Evolutionary conservation across 1,139 yeast species (phyloP), one percentile per base, ranked within the genome.

Genomic region (Blastobotrys indianensis): DNA sequence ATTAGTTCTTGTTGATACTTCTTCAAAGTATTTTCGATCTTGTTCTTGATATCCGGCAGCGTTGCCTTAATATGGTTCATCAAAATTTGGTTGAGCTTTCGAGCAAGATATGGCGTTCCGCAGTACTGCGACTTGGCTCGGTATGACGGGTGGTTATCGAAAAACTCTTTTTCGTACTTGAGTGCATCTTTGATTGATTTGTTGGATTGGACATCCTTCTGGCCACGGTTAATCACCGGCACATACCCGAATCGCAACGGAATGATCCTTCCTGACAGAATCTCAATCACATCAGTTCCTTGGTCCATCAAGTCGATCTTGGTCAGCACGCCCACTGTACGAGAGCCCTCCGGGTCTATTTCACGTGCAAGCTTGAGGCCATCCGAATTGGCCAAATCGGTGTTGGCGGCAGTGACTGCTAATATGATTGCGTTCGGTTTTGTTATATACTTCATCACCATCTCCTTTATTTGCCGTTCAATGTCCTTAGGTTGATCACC

Each of bases 401-500:
- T 90, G 66, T 92, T 92, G 41, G 97, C 96, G 13, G 97, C 96
- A 58, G 94, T 92, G 39, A 92, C 98, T 1, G 97, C 88, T 51
- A 92, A 74, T 52, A 92, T 84, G 60, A 92, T 92, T 39, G 98
- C 97, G 64, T 92, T 92, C 49, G 97, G 97, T 65, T 88, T 90
- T 32, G 95, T 82, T 59, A 92, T 92, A 64, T 85, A 92, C 66
- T 87, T 87, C 76, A 92, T 75, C 50, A 92, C 75, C 97, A 92
- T 92, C 54, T 90, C 96, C 63, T 85, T 82, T 59, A 92, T 94
- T 68, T 86, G 96, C 54, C 79, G 82, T 72, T 92, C 99, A 55
- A 92, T 92, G 66, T 92, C 98, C 64, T 85, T 86, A 46, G 99
- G 99, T 69, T 92, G 99, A 66, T 92, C 98, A 41, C 99, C 99